Conservation (phyloP, 768 basidiomycete species). For the Russula olivacea region DNA sequence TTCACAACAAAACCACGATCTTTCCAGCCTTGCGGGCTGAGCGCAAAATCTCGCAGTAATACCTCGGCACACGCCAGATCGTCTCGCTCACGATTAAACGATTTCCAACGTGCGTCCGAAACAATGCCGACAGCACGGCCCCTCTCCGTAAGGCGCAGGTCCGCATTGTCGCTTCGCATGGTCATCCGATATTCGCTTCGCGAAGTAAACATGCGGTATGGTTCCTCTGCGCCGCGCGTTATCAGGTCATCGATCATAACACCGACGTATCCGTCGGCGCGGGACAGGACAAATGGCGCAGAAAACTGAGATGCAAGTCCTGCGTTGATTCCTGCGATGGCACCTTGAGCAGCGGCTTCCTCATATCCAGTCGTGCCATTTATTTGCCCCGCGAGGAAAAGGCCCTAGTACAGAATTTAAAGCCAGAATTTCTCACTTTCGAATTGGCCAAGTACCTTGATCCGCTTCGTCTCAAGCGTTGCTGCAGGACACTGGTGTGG, state of each 20-base stretch:
- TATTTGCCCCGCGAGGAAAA: slow-evolving; percentile 39
- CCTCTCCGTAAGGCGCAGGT: slow-evolving; percentile 71
- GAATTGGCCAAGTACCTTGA: slow-evolving; percentile 42
- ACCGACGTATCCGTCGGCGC: slow-evolving; percentile 84
- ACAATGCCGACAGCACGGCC: slow-evolving; percentile 47
- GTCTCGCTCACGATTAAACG: slow-evolving; percentile 32
- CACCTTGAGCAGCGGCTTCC: slow-evolving; percentile 87
- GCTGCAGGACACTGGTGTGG: neutral
- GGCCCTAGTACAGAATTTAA: slow-evolving; percentile 28
- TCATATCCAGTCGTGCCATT: slow-evolving; percentile 86
- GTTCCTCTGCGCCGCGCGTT: slow-evolving; percentile 84
- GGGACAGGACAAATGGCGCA: slow-evolving; percentile 57
- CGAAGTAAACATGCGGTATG: slow-evolving; percentile 93
- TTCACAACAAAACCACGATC: slow-evolving; percentile 38
- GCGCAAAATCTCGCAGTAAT: slow-evolving; percentile 31
- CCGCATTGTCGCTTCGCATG: slow-evolving; percentile 84
- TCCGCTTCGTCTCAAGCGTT: slow-evolving; percentile 84
- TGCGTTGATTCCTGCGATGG: slow-evolving; percentile 85
- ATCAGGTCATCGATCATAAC: slow-evolving; percentile 92
- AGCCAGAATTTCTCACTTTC: neutral
- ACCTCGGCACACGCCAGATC: slow-evolving; percentile 35
- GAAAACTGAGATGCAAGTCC: slow-evolving; percentile 57
- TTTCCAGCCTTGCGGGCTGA: slow-evolving; percentile 47
- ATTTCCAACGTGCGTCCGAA: slow-evolving; percentile 40
- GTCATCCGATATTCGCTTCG: slow-evolving; percentile 88